Evolutionary conservation across 257 asterid genomes (phyloP).

Genomic region (Handroanthus guayacan): DNA sequence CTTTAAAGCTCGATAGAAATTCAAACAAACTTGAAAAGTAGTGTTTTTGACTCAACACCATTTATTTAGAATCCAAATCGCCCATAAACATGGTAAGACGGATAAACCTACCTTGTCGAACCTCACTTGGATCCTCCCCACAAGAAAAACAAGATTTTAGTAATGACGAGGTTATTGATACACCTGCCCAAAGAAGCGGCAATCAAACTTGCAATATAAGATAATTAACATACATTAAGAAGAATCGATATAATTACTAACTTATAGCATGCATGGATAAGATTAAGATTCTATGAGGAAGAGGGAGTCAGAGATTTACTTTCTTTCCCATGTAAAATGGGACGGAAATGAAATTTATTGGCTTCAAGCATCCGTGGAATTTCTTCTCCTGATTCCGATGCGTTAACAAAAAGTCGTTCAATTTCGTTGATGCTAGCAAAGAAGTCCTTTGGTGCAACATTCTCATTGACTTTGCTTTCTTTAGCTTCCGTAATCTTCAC

Average conservation of each 20-base stretch:
- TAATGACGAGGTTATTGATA: slow-evolving; percentile 44
- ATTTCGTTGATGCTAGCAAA: slow-evolving; percentile 63
- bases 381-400: slow-evolving; percentile 75
- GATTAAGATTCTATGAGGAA: not conserved
- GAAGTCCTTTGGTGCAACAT: slow-evolving; percentile 62
- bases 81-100: slow-evolving; percentile 23
- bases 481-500: slow-evolving; percentile 43
- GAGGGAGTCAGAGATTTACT: slow-evolving; percentile 40
- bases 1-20: too few species aligned
- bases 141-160: slow-evolving; percentile 67
- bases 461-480: slow-evolving; percentile 47
- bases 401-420: slow-evolving; percentile 59
- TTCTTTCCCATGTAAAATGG: slow-evolving; percentile 56
- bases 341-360: slow-evolving; percentile 68
- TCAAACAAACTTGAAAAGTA: too few species aligned
- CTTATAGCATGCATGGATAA: not conserved
- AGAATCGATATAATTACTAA: not conserved
- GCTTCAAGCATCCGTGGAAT: slow-evolving; percentile 78
- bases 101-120: slow-evolving; percentile 57
- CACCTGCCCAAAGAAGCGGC: slow-evolving; percentile 48
- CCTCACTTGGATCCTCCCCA: slow-evolving; percentile 64
- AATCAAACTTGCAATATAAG: too few species aligned
- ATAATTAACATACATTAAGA: too few species aligned
- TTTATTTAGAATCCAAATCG: not conserved
- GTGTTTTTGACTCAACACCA: too few species aligned